Conservation (phyloP, 2,329 filamentous ascomycete genomes). For the Beauveria bassiana region DNA sequence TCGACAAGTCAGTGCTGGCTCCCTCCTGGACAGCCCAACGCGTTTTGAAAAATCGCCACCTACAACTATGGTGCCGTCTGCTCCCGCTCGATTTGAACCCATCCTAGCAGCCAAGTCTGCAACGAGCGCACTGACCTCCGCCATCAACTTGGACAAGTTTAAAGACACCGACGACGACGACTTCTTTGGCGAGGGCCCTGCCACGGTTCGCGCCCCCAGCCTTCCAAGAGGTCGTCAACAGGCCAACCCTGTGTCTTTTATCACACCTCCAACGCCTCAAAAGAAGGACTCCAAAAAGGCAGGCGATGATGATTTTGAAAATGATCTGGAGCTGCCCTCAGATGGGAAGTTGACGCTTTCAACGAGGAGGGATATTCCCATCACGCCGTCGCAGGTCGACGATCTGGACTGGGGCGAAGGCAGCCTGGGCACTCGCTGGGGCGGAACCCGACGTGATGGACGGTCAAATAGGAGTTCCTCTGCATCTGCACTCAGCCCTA, state of each 20-base stretch:
- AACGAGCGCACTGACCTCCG: conserved; percentile 31
- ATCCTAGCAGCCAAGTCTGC: conserved; percentile 22
- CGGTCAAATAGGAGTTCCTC: conserved; percentile 78
- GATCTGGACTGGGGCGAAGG: conserved; percentile 94
- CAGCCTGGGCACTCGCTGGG: conserved; percentile 83
- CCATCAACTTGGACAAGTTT: conserved; percentile 55
- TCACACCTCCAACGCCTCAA: conserved; percentile 48
- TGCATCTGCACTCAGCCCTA: conserved; percentile 83
- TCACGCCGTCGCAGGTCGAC: conserved; percentile 56
- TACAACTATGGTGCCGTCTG: conserved; percentile 12
- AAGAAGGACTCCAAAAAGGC: conserved; percentile 30
- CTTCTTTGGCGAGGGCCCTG: conserved; percentile 54
- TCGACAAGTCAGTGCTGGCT: conserved; percentile 55
- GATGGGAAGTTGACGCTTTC: conserved; percentile 60
- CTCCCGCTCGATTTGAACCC: conserved; percentile 13
- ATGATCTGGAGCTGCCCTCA: conserved; percentile 63
- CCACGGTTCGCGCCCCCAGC: conserved; percentile 63
- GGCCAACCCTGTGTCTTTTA: conserved; percentile 43
- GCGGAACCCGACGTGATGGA: conserved; percentile 74
- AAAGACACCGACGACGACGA: conserved; percentile 56
- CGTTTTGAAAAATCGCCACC: conserved; percentile 30
- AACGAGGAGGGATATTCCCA: conserved; percentile 52
- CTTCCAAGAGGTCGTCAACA: conserved; percentile 50
- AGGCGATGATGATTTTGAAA: conserved; percentile 60
- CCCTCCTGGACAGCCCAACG: conserved; percentile 44